Percentiles rank a stretch among this genome's conserved stretches.
These are phyloP conservation scores for Calocybe indica DNA, from an alignment of 768 basidiomycete species.

Conservation along the genomic window DNA sequence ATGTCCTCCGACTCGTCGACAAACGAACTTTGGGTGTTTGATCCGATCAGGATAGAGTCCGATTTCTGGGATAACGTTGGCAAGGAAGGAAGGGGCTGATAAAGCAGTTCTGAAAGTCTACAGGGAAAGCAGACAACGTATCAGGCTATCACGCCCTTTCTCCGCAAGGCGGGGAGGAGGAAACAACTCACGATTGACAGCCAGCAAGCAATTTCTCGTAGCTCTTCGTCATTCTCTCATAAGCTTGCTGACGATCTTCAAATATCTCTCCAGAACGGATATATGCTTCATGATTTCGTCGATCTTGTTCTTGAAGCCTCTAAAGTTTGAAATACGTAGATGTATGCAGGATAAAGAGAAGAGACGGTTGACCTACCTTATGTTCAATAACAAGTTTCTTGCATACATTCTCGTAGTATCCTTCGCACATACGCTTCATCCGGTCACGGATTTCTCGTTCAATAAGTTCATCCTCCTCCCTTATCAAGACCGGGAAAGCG, in stretches of 20 bases:
- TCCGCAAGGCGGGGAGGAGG: background rate
- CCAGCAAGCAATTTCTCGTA: slow-evolving; percentile 89
- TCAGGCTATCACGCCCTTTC: background rate
- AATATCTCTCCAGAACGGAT: slow-evolving; percentile 99
- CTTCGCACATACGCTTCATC: slow-evolving; percentile 89
- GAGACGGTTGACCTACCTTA: slow-evolving; percentile 44
- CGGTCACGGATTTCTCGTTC: slow-evolving; percentile 82
- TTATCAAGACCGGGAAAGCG: slow-evolving; percentile 32
- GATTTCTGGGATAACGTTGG: slow-evolving; percentile 78
- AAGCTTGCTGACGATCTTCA: slow-evolving; percentile 96
- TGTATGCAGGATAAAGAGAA: background rate
- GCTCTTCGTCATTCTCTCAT: slow-evolving; percentile 96
- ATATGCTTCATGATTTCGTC: slow-evolving; percentile 96
- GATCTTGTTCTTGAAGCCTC: slow-evolving; percentile 96
- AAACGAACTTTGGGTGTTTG: slow-evolving; percentile 28
- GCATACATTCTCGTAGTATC: slow-evolving; percentile 86
- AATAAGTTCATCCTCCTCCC: slow-evolving; percentile 70
- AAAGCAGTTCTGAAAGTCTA: slow-evolving; percentile 89
- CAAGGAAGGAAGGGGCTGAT: slow-evolving; percentile 74
- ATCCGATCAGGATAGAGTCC: slow-evolving; percentile 75
- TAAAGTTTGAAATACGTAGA: slow-evolving; percentile 22
- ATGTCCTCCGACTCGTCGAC: slow-evolving; percentile 52
- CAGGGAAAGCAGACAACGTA: slow-evolving; percentile 8
- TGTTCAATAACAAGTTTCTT: slow-evolving; percentile 93
- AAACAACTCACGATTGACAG: slow-evolving; percentile 69